Base-by-base conservation (phyloP, 768 basidiomycete species). In the Phallus indusiatus region DNA sequence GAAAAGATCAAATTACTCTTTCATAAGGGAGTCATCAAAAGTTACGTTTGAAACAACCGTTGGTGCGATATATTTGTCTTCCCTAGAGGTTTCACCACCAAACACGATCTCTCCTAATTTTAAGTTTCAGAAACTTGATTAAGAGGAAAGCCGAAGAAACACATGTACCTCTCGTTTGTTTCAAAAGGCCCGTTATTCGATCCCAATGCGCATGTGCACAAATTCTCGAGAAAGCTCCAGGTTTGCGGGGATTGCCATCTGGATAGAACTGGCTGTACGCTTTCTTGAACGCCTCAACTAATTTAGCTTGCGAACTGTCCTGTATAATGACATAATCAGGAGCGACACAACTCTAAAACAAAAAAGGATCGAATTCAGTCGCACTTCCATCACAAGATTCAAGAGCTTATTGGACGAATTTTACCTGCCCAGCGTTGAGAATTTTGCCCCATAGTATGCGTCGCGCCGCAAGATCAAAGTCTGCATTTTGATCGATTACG, bases 371-470 rank as follows among this genome's bases (percentile, higher is more conserved):
- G 42, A 16, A 48, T n/a, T 59, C 14, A 47, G 7, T 12, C n/a
- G 21, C 14, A 35, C 22, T 36, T 37, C 54, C 24, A 12, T 17
- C 37, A n/a, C n/a, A 6, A 33, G 21, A 21, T 11, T 55, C 12
- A 36, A 21, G 24, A 34, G 28, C 46, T 16, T 21, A 47, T 28
- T 2, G 0, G 20, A 34, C 8, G 63, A 28, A 22, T 22, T 8
- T 28, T 24, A 66, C 67, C 63, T 70, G 69, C 2, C 70, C 70
- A 12, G 63, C 48, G 47, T 71, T 71, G 21, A 56, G 49, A 17
- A 63, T 53, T 51, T 67, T 69, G n/a, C 89, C 89, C 88, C 88
- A 92, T 36, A 91, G 68, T 48, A 94, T 75, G n/a, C 90, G 78
- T 47, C 77, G 78, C 2, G 88, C 87, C 0, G 84, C 77, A 5